Conservation (phyloP, 2,329 filamentous ascomycete genomes). For the Akanthomyces lecanii region DNA sequence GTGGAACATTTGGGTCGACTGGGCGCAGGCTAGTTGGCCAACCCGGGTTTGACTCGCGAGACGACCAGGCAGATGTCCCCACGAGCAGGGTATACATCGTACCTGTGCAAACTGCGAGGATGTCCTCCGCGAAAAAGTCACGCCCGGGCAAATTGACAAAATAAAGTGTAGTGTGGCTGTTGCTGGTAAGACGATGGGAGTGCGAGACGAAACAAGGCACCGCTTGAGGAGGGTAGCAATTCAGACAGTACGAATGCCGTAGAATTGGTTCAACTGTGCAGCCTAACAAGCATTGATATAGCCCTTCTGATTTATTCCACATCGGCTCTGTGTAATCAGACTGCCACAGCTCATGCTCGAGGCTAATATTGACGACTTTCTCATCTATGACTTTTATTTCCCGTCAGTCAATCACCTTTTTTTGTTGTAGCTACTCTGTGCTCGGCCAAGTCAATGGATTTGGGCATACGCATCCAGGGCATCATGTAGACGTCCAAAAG, state of each 20-base stretch:
- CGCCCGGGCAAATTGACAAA: background rate
- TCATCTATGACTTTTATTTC: too few relatives aligned
- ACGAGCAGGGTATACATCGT: background rate
- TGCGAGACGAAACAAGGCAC: too few relatives aligned
- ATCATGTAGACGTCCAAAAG: slow-evolving; percentile 9
- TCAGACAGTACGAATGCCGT: too few relatives aligned
- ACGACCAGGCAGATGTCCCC: background rate
- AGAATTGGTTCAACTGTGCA: too few relatives aligned
- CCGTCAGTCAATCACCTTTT: background rate
- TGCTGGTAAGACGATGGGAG: too few relatives aligned
- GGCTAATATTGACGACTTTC: too few relatives aligned
- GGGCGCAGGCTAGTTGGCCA: background rate
- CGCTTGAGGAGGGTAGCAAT: too few relatives aligned
- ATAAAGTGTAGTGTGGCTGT: too few relatives aligned
- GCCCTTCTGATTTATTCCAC: too few relatives aligned
- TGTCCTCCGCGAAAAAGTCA: background rate
- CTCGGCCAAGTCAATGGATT: background rate
- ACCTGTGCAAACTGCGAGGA: background rate
- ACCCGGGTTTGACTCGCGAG: background rate
- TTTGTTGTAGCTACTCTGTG: background rate
- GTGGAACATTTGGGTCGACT: background rate
- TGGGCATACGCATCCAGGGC: slow-evolving; percentile 7
- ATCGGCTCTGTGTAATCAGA: too few relatives aligned
- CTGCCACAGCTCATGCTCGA: too few relatives aligned
- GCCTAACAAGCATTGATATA: too few relatives aligned